Percentiles rank a stretch among this genome's conserved stretches.
These are phyloP conservation scores for Wickerhamomyces mucosus DNA, from an alignment of 805 yeast species.

Conservation along the genomic window DNA sequence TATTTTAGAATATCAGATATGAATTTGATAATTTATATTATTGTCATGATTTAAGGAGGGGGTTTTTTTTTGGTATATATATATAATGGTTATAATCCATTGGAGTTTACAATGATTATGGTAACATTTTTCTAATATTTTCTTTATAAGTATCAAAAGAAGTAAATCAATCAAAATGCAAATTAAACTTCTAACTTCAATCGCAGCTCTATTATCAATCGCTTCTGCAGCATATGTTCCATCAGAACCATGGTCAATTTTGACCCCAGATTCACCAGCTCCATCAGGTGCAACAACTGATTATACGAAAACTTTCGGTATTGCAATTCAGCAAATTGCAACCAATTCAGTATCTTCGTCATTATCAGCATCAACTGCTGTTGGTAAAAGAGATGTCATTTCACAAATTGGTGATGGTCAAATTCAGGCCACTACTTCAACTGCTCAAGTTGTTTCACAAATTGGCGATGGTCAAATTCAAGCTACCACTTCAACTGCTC, in stretches of 20 bases:
- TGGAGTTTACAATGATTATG: no score
- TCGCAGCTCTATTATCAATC: conserved; percentile 39
- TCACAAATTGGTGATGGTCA: conserved; percentile 54
- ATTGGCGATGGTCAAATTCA: conserved; percentile 17
- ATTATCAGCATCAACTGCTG: conserved; percentile 28
- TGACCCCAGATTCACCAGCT: conserved; percentile 30
- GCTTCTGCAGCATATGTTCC: conserved; percentile 51
- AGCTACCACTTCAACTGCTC: conserved; percentile 21
- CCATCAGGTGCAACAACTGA: conserved; percentile 28
- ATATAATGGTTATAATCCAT: no score
- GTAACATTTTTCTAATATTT: background rate
- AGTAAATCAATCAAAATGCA: conserved; percentile 26
- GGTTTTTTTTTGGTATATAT: no score
- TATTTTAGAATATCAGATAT: no score
- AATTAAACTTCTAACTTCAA: conserved; percentile 29
- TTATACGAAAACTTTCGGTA: conserved; percentile 31
- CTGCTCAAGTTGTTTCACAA: conserved; percentile 15
- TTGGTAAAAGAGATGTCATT: conserved; percentile 21
- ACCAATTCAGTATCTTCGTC: no score
- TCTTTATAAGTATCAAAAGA: conserved; percentile 1
- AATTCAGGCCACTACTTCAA: conserved; percentile 25
- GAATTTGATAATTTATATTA: no score
- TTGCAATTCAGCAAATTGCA: conserved; percentile 29
- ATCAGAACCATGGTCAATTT: conserved; percentile 33
- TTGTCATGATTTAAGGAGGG: no score